phyloP scores from a whole-genome alignment of 495 filamentous ascomycete species.

The Collariella sp. region DNA sequence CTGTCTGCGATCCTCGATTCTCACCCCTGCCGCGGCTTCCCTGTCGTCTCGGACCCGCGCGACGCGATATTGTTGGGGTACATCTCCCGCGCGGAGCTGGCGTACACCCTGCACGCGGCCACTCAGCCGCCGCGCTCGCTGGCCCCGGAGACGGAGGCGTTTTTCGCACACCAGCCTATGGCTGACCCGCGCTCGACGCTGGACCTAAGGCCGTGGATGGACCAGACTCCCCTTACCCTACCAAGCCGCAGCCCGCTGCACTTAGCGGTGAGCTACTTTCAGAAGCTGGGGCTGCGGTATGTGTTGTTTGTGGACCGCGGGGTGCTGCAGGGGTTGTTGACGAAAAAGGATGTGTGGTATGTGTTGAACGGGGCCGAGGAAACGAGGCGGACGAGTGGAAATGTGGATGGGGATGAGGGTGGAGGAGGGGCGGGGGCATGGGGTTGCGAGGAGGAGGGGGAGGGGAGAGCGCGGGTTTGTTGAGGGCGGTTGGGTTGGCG shows the following conservation, averaged over 20 bases:
- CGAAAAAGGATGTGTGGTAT: slow-evolving; percentile 98
- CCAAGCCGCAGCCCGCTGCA: slow-evolving; percentile 64
- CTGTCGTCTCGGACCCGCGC: slow-evolving; percentile 69
- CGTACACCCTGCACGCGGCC: slow-evolving; percentile 62
- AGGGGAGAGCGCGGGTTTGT: slow-evolving; percentile 25
- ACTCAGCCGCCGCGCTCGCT: slow-evolving; percentile 47
- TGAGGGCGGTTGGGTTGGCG: slow-evolving; percentile 7
- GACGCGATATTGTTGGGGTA: slow-evolving; percentile 78
- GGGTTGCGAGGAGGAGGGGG: slow-evolving; percentile 19
- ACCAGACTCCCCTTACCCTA: slow-evolving; percentile 91
- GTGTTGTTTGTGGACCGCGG: slow-evolving; percentile 80
- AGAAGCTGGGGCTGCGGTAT: slow-evolving; percentile 84
- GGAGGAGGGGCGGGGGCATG: not conserved
- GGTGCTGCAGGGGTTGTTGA: slow-evolving; percentile 72
- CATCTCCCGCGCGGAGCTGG: slow-evolving; percentile 85
- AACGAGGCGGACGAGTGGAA: slow-evolving; percentile 31
- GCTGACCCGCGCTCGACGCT: slow-evolving; percentile 70
- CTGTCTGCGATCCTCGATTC: slow-evolving; percentile 59
- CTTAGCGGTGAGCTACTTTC: slow-evolving; percentile 82
- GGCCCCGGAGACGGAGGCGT: slow-evolving; percentile 64
- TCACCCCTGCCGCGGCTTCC: slow-evolving; percentile 84
- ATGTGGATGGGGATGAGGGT: not conserved
- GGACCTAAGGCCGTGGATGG: slow-evolving; percentile 94
- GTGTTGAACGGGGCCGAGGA: slow-evolving; percentile 75
- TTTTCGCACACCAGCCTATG: slow-evolving; percentile 74